phyloP scores from a whole-genome alignment of 2,329 filamentous ascomycete species.

The Aspergillus texensis region DNA sequence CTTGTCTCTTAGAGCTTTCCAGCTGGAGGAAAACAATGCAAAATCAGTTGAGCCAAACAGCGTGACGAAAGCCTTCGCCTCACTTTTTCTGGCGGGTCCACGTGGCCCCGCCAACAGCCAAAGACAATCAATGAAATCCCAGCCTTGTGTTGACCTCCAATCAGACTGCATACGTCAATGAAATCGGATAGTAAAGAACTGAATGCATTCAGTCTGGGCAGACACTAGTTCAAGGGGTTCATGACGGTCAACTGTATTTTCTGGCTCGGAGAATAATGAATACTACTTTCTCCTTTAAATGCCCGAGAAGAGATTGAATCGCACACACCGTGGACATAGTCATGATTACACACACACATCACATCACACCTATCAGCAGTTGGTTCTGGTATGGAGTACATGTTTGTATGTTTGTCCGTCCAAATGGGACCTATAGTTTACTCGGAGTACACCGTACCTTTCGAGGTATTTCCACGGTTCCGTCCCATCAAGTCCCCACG shows the following conservation, averaged over 20 bases:
- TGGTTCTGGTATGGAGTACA: background rate
- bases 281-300: background rate
- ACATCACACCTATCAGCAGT: too few species aligned
- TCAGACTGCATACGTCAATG: background rate
- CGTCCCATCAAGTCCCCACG: conserved; percentile 11
- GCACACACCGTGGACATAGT: background rate
- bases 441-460: background rate
- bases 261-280: background rate
- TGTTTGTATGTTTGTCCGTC: background rate
- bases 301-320: background rate
- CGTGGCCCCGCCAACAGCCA: conserved; percentile 28
- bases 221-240: background rate
- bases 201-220: background rate
- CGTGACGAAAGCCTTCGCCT: conserved; percentile 20
- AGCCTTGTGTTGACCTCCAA: conserved; percentile 5
- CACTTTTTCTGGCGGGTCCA: conserved; percentile 31
- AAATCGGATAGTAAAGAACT: background rate
- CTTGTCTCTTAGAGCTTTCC: conserved; percentile 6
- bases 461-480: conserved; percentile 15
- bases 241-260: background rate
- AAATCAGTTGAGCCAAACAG: conserved; percentile 6
- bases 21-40: conserved; percentile 2
- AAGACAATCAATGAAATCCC: background rate
- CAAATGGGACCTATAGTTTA: background rate
- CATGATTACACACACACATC: background rate